Base-by-base conservation (phyloP, 108 stramenopile genomes). In the Nannochloropsis oceanica region DNA sequence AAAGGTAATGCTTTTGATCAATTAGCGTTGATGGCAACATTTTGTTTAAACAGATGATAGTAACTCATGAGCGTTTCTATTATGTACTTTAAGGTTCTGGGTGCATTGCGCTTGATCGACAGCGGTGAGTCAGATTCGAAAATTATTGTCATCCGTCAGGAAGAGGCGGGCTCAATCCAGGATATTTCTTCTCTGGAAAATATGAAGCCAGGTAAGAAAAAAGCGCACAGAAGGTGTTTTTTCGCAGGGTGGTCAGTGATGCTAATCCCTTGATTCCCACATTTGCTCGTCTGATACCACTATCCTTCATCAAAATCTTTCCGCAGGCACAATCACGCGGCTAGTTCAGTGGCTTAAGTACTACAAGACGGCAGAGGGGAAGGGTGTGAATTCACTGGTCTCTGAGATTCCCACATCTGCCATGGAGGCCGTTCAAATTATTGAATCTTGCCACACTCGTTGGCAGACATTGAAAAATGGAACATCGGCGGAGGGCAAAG, bases 71-170 rank as follows among this genome's bases (percentile, higher is more conserved):
- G 25, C 79, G 24, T 5, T 79, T 79, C 25, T 79, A 3, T 79
- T 5, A 25, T 25, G 24, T 25, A 24, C 24, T 24, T 24, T 24
- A 20, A 82, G 42, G 34, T 42, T 22, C 84, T 11, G 14, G 89
- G 97, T 22, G 93, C 94, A n/a, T 84, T 98, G 34, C 95, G 96
- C 87, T 90, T 98, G 27, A 97, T 98, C 80, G 98, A 98, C 84
- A 96, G 96, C 90, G 98, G 98, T 13, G 98, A 98, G 87, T 97
- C 96, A 81, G 98, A 98, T 86, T 94, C 96, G 86, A 98, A 98
- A 90, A 95, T 98, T 87, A 90, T 98, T 81, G 96, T 94, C 85
- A 93, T 98, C 46, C 91, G 96, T 13, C 79, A 93, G 20, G 81
- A 88, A 13, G 96, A 97, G 91, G 91, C 92, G 26, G 91, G 94